These are phyloP conservation scores for Pythium sp. DNA, from an alignment of 352 stramenopile genomes.

Conservation along the genomic window DNA sequence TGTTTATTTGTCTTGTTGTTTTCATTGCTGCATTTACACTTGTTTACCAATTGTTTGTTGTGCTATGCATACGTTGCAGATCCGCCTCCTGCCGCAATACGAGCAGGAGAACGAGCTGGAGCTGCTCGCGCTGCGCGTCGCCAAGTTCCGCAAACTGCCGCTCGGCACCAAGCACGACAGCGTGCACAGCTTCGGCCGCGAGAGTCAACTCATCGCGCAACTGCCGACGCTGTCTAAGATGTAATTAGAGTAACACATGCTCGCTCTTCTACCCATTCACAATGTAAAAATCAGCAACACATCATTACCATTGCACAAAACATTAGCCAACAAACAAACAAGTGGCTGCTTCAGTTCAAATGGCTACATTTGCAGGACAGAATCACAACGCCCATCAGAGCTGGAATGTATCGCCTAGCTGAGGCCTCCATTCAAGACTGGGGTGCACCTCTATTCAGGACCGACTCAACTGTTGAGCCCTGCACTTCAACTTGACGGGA, in stretches of 20 bases:
- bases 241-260: constrained; percentile 24
- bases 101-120: constrained; percentile 60
- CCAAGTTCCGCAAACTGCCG: constrained; percentile 75
- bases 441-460: neutral
- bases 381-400: too few relatives aligned
- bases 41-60: neutral
- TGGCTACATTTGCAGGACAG: too few relatives aligned
- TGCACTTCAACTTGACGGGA: neutral
- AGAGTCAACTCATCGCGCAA: constrained; percentile 61
- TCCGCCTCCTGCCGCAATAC: constrained; percentile 41
- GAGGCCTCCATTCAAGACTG: too few relatives aligned
- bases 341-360: too few relatives aligned
- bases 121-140: constrained; percentile 53
- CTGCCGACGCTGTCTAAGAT: constrained; percentile 73
- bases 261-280: neutral
- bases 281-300: neutral
- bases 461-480: neutral
- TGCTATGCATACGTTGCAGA: constrained; percentile 6
- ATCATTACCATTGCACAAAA: neutral
- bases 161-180: constrained; percentile 27
- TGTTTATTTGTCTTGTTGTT: neutral
- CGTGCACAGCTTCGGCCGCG: constrained; percentile 35
- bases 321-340: too few relatives aligned
- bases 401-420: too few relatives aligned
- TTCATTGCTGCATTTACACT: constrained; percentile 5